These are phyloP conservation scores for Bruguiera parviflora DNA, from an alignment of 345 rosid genomes.

Conservation along the genomic window DNA sequence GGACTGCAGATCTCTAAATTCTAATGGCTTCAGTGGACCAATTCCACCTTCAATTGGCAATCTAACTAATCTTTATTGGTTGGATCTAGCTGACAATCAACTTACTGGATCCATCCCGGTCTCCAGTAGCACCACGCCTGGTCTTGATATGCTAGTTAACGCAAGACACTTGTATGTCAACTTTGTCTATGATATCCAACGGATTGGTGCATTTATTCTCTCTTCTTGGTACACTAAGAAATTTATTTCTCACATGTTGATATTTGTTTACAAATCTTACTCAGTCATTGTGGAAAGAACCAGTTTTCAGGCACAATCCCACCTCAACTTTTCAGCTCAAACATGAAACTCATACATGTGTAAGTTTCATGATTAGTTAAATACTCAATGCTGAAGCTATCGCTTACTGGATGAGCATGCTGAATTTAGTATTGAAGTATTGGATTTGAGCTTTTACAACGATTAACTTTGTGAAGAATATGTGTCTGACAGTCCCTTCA, in stretches of 20 bases:
- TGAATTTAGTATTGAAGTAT: too few relatives aligned
- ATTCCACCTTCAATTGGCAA: conserved; percentile 75
- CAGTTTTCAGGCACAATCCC: conserved; percentile 65
- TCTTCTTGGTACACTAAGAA: too few relatives aligned
- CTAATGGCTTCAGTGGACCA: conserved; percentile 59
- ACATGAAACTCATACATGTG: conserved; percentile 75
- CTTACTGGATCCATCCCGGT: conserved; percentile 73
- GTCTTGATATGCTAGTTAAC: conserved; percentile 65
- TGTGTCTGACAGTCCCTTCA: too few relatives aligned
- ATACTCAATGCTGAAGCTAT: too few relatives aligned
- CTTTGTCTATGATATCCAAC: not conserved
- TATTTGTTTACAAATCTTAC: not conserved
- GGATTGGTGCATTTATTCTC: too few relatives aligned
- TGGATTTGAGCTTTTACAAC: too few relatives aligned
- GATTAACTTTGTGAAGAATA: too few relatives aligned
- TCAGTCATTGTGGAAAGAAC: conserved; percentile 78
- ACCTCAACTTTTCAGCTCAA: conserved; percentile 53
- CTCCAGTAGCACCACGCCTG: conserved; percentile 60
- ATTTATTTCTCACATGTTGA: conserved; percentile 6
- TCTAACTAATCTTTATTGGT: conserved; percentile 61
- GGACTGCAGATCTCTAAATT: conserved; percentile 64
- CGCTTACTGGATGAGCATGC: too few relatives aligned
- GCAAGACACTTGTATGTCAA: conserved; percentile 75
- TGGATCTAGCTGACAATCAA: conserved; percentile 78
- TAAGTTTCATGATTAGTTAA: conserved; percentile 30